Base-by-base conservation (phyloP, 176 grass and related monocot genomes). In the Phragmites australis region DNA sequence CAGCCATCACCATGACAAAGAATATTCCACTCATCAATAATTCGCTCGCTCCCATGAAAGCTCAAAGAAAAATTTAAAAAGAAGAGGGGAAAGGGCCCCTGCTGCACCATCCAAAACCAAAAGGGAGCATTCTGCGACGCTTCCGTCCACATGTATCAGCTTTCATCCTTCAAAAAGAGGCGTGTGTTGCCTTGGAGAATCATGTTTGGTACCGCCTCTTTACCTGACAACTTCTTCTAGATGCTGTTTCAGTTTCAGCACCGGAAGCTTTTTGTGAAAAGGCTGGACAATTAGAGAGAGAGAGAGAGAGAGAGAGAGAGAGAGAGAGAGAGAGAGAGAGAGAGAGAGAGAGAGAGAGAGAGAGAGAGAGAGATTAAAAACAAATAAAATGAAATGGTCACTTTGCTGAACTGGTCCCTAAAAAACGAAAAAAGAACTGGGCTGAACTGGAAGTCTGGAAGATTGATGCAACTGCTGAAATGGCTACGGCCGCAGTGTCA, bases 21-120 rank as follows among this genome's bases (percentile, higher is more conserved):
- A 86, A 86, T 86, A 90, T 90, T 85, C 88, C 50, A 3, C 65
- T 34, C 34, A 32, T 3, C 83, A 90, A 82, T 78, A 86, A 78
- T 78, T 90, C 57, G 6, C 30, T 44, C 30, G 34, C 5, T 5
- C 34, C 41, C 47, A 9, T 19, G 58, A 15, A 37, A 45, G 76
- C 83, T 5, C 21, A 4, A 50, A 31, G 26, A 1, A 4, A 40
- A 65, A 21, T 3, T 34, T 39, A 29, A 19, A 3, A 7, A 49
- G 57, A 55, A 1, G 4, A 11, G 26, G 11, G 9, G 62, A 37
- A 78, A 34, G 76, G 76, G 6, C 58, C 43, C 27, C 1, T 10
- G 70, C 53, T 25, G 54, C 52, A 68, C 69, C 70, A 47, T 50
- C 76, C 43, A 68, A 53, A 23, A n/a, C 76, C 43, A 68, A 84